These are phyloP conservation scores for Serpula lacrymans DNA, from an alignment of 768 basidiomycete genomes.

Conservation along the genomic window DNA sequence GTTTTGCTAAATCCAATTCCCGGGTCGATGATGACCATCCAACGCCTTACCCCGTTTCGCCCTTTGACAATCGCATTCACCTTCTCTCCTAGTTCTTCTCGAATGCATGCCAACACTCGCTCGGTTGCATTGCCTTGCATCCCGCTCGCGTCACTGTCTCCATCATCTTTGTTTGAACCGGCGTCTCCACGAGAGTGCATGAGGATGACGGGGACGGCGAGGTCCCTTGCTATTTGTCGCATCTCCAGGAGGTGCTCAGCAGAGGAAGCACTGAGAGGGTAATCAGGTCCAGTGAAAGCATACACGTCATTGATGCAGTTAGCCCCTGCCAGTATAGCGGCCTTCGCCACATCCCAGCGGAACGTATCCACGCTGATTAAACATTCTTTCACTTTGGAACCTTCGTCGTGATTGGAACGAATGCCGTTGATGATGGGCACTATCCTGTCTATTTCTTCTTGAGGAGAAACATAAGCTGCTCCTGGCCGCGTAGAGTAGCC, in stretches of 20 bases:
- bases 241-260: constrained; percentile 50
- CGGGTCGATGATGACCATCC: constrained; percentile 89
- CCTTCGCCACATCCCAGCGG: constrained; percentile 74
- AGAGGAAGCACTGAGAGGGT: constrained; percentile 29
- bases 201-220: constrained; percentile 76
- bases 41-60: constrained; percentile 70
- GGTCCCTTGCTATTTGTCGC: constrained; percentile 59
- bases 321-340: constrained; percentile 77
- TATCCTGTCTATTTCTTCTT: constrained; percentile 74
- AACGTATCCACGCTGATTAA: too few species aligned
- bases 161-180: constrained; percentile 66
- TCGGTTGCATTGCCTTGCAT: too few species aligned
- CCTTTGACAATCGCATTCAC: constrained; percentile 64
- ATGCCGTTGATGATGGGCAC: constrained; percentile 66
- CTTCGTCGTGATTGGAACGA: constrained; percentile 29
- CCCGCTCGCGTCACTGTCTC: constrained; percentile 38
- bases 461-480: constrained; percentile 57
- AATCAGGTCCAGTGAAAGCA: constrained; percentile 68
- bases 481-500: constrained; percentile 91
- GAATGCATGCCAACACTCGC: constrained; percentile 63
- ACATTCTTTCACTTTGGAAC: too few species aligned
- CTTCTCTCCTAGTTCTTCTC: constrained; percentile 66
- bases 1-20: constrained; percentile 95
- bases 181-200: constrained; percentile 96
- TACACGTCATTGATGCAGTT: constrained; percentile 94